Evolutionary conservation across 2,329 filamentous ascomycete species (phyloP), one percentile per base, ranked within the genome.

Genomic region (Drechslerella coelobrocha): DNA sequence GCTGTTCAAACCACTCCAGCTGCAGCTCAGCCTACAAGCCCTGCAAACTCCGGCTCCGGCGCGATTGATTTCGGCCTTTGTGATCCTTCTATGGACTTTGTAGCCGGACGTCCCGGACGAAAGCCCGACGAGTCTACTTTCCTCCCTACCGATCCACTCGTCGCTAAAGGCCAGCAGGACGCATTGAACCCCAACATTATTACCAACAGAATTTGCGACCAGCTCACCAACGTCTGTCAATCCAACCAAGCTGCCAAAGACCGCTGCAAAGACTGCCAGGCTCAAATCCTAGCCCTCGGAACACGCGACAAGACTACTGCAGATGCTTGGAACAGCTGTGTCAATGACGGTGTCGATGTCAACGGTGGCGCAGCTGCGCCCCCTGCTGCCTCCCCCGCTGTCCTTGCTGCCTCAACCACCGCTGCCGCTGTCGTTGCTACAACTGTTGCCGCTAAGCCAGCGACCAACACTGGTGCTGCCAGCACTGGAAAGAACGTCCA

Each of bases 161-260:
- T 83, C 51, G 87, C 89, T 77, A 80, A 84, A 7, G 84, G 84
- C 55, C 87, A 89, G 78, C 79, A 86, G 75, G 87, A 89, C 77
- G 86, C 87, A 7, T 81, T 89, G 48, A 89, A 89, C 84, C 87
- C 87, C 62, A 84, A 85, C 80, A 89, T 89, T 81, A 89, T 89
- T 81, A 88, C 86, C 77, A 89, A 88, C 82, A 84, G 86, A 72
- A 86, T 89, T 78, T 87, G 85, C 78, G 87, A 89, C 78, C 86
- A 89, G 80, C 82, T 89, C 66, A 83, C 79, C 76, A 89, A 88
- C 79, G 85, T 87, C 37, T 89, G 87, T 79, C 80, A 81, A 39
- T 87, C 87, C 57, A 86, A 86, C 76, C 81, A 80, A 24, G 86
- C 84, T 2, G 87, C 86, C 59, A 81, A 84, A 73, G 77, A 81